These are phyloP conservation scores for Talaromyces liani DNA, from an alignment of 495 filamentous ascomycete genomes.

Conservation along the genomic window DNA sequence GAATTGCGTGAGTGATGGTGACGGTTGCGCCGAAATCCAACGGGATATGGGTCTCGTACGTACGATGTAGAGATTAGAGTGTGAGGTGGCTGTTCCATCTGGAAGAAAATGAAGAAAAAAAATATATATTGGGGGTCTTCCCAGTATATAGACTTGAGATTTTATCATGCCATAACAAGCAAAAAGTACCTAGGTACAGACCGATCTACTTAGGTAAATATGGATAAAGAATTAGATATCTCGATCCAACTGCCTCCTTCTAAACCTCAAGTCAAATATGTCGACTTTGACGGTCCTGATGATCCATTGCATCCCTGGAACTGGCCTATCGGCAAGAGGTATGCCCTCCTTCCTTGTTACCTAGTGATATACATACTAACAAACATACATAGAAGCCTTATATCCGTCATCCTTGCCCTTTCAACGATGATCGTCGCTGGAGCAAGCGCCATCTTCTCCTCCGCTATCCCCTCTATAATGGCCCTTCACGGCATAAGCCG, in stretches of 20 bases:
- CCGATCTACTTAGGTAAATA: neutral
- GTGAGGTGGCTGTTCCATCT: neutral
- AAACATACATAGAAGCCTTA: conserved; percentile 1
- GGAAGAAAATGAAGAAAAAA: neutral
- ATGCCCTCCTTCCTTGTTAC: neutral
- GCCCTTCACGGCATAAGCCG: conserved; percentile 9
- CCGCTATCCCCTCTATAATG: conserved; percentile 12
- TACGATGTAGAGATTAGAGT: neutral
- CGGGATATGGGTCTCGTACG: neutral
- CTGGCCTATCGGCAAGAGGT: conserved; percentile 13
- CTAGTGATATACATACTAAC: too few relatives aligned
- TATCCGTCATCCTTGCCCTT: conserved; percentile 11
- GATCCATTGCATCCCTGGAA: conserved; percentile 13
- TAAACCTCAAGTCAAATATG: neutral
- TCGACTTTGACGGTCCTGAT: conserved; percentile 15
- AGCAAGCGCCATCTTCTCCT: conserved; percentile 17
- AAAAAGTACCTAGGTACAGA: neutral
- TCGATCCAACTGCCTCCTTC: neutral
- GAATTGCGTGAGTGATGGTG: neutral
- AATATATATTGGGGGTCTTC: neutral
- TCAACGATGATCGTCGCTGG: conserved; percentile 16
- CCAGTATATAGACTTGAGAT: neutral
- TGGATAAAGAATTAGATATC: neutral
- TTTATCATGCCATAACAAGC: neutral
- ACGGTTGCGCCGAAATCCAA: neutral